These are phyloP conservation scores for Kuraishia molischiana DNA, from an alignment of 805 yeast genomes.

Conservation along the genomic window DNA sequence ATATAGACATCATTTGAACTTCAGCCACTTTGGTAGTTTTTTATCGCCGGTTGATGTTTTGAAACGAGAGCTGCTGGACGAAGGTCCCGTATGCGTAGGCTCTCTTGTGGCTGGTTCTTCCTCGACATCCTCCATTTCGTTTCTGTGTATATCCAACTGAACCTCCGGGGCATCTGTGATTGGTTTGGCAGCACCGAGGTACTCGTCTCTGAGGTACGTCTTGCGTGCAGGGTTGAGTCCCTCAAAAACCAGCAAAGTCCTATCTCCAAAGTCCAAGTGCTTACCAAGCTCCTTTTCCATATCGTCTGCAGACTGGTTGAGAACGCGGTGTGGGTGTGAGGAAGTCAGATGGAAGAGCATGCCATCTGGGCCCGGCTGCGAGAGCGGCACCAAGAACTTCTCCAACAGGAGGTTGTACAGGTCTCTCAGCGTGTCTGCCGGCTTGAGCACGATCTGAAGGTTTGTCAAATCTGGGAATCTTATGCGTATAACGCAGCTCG, in stretches of 20 bases:
- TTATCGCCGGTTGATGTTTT: not conserved
- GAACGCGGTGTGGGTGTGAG: constrained; percentile 34
- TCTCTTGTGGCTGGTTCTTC: not conserved
- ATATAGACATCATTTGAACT: not conserved
- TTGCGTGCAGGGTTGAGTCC: constrained; percentile 7
- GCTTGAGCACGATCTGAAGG: constrained; percentile 39
- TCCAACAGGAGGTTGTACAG: constrained; percentile 12
- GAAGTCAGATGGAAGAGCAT: constrained; percentile 23
- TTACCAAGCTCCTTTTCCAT: constrained; percentile 19
- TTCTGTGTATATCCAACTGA: constrained; percentile 9
- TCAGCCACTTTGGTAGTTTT: constrained; percentile 4
- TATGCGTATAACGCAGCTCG: constrained; percentile 34
- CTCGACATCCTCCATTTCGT: constrained; percentile 5
- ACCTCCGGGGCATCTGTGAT: constrained; percentile 16
- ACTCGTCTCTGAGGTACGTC: constrained; percentile 15
- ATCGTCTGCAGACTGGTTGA: constrained; percentile 15
- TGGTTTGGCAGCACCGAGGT: constrained; percentile 12
- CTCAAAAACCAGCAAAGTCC: constrained; percentile 15
- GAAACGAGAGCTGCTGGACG: too few relatives aligned
- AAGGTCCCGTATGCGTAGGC: too few relatives aligned
- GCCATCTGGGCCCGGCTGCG: constrained; percentile 7
- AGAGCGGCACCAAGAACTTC: constrained; percentile 20
- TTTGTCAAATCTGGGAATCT: constrained; percentile 48
- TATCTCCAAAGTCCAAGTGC: constrained; percentile 31
- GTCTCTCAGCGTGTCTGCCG: constrained; percentile 26